Evolutionary conservation across 495 filamentous ascomycete species (phyloP).

Genomic region (Lasiosphaeria hispida): DNA sequence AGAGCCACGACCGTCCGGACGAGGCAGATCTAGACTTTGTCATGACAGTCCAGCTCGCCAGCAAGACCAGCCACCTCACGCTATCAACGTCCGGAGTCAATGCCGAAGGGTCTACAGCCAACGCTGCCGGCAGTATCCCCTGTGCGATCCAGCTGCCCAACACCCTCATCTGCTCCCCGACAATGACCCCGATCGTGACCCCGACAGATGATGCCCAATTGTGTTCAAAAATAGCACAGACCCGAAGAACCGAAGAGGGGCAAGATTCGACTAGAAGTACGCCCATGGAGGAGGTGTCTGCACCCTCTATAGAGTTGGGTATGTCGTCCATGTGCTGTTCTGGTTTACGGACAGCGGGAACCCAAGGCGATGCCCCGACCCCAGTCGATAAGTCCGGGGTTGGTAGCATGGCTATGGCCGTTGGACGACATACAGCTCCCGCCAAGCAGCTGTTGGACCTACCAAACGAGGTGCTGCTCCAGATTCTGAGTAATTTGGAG

Average conservation of each 20-base stretch:
- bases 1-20: not conserved
- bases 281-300: too few relatives aligned
- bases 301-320: too few relatives aligned
- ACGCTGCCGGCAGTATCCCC: not conserved
- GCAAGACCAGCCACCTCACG: constrained; percentile 23
- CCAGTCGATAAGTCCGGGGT: not conserved
- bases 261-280: not conserved
- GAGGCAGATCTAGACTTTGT: constrained; percentile 11
- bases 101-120: constrained; percentile 5
- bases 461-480: constrained; percentile 56
- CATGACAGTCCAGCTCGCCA: constrained; percentile 22
- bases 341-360: not conserved
- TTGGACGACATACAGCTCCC: not conserved
- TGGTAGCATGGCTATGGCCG: not conserved
- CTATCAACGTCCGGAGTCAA: constrained; percentile 21
- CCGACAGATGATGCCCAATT: not conserved
- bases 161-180: not conserved
- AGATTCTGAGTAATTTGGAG: constrained; percentile 54
- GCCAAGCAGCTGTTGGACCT: constrained; percentile 30
- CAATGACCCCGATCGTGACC: too few relatives aligned
- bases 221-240: not conserved
- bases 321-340: not conserved
- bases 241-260: not conserved
- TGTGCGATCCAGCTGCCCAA: not conserved
- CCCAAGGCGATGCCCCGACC: not conserved